These are phyloP conservation scores for Stephania cephalantha DNA, from an alignment of 164 flowering plant species.

Conservation along the genomic window DNA sequence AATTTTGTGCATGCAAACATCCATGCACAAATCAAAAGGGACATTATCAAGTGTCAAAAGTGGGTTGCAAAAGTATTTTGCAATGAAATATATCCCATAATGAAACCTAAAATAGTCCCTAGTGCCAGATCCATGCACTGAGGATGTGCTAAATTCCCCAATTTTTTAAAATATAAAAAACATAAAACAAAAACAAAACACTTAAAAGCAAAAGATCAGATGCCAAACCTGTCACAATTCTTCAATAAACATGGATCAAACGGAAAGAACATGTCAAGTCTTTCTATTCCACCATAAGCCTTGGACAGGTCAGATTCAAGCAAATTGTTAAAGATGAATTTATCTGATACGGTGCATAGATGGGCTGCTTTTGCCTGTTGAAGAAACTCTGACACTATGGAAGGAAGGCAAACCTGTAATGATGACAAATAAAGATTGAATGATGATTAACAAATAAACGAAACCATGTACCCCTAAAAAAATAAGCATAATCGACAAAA, in stretches of 20 bases:
- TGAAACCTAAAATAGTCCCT: neutral
- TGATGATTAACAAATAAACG: neutral
- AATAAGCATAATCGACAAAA: too few relatives aligned
- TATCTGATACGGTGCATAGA: conserved; percentile 40
- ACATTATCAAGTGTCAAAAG: too few relatives aligned
- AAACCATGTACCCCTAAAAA: too few relatives aligned
- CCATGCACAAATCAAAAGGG: too few relatives aligned
- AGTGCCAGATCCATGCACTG: neutral
- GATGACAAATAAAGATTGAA: neutral
- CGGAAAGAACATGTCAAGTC: conserved; percentile 93
- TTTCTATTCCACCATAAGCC: conserved; percentile 72
- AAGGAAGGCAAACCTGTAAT: conserved; percentile 83
- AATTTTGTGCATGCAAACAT: too few relatives aligned
- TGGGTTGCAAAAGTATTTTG: too few relatives aligned
- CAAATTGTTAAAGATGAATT: conserved; percentile 30
- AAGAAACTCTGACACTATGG: conserved; percentile 79
- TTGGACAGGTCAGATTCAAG: conserved; percentile 68
- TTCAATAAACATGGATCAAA: conserved; percentile 84
- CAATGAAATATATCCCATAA: neutral
- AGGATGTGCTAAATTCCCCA: neutral
- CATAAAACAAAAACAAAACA: neutral
- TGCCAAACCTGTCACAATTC: conserved; percentile 59
- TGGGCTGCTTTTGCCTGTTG: conserved; percentile 59
- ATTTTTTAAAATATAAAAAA: too few relatives aligned
- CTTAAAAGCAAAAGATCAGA: neutral